Base-by-base conservation (phyloP, 345 rosid species). In the Nephelium lappaceum region DNA sequence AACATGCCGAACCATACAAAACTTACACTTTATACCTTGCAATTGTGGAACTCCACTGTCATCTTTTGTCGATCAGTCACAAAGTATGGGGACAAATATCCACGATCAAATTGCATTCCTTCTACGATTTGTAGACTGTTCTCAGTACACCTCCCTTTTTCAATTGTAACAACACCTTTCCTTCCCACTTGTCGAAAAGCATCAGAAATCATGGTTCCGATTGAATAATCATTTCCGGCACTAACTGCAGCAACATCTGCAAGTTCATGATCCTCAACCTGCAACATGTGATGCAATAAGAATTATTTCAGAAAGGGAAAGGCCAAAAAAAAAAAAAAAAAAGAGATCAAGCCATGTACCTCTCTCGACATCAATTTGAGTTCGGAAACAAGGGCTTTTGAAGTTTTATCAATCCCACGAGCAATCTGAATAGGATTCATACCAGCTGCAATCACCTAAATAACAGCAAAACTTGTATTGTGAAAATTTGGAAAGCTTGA, bases 21-120 rank as follows among this genome's bases (percentile, higher is more conserved):
- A 18, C 19, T 51, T 62, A 16, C 36, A 70, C 65, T 81, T 80
- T 69, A 66, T 79, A 95, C 99, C 98, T 93, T 95, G 88, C 98
- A 92, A 45, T 88, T 79, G 74, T 91, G 88, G 81, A 89, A 88
- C 81, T 92, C 98, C 62, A 74, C 93, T 25, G 82, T 86, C 92
- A 76, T 86, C 78, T 91, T 93, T 70, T 83, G 88, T 66, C 88
- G 79, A 80, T 95, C 89, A 43, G 95, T 93, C 63, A 91, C 97
- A 14, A 93, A 93, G 84, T 93, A 88, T 49, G 93, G 90, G 8
- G 99, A 91, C 87, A 95, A 70, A 84, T 88, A 95, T 57, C 98
- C 98, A 11, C 97, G 93, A 75, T 87, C 90, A 67, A 95, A 92
- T 82, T 91, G 93, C 99, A 95, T 95, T 78, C 99, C 99, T 86